Percentiles rank a stretch among this genome's conserved stretches.
Evolutionary conservation across 352 stramenopile genomes (phyloP).

Genomic region (Pythium rishiriense): DNA sequence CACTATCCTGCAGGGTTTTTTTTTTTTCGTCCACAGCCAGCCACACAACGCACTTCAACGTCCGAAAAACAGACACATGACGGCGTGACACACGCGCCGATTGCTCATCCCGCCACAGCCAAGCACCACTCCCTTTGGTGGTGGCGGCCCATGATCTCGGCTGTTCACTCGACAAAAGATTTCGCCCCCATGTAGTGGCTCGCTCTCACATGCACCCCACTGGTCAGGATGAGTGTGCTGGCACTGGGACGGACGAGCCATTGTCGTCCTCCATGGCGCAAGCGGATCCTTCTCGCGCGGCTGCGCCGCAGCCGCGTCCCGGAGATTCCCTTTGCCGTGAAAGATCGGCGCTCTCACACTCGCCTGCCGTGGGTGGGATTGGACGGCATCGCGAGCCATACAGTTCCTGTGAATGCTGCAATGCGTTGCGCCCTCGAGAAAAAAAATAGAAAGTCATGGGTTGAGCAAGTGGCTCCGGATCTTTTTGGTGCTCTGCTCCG

Average conservation of each 20-base stretch:
- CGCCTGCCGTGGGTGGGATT: conserved; percentile 8
- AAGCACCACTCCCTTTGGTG: conserved; percentile 4
- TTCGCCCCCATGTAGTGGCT: no score
- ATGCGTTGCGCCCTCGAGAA: not conserved
- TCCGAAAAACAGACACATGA: conserved; percentile 16
- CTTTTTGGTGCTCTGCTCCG: conserved; percentile 29
- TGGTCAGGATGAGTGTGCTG: conserved; percentile 1
- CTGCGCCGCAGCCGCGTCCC: not conserved
- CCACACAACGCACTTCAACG: conserved; percentile 22
- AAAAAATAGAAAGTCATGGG: conserved; percentile 25
- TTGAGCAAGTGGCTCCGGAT: conserved; percentile 21
- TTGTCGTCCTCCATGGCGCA: not conserved
- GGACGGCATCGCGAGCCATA: conserved; percentile 11
- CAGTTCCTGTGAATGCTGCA: conserved; percentile 16
- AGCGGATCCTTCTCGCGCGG: not conserved
- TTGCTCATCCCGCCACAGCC: conserved; percentile 14
- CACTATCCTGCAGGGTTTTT: not conserved
- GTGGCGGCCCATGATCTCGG: no score
- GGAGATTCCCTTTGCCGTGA: not conserved
- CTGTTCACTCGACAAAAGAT: not conserved
- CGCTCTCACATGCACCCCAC: no score
- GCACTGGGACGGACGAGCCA: not conserved
- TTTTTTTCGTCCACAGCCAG: conserved; percentile 15
- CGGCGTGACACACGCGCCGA: conserved; percentile 7
- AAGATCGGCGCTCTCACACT: not conserved